Evolutionary conservation across 495 filamentous ascomycete genomes (phyloP).

Genomic region (Aspergillus hancockii): DNA sequence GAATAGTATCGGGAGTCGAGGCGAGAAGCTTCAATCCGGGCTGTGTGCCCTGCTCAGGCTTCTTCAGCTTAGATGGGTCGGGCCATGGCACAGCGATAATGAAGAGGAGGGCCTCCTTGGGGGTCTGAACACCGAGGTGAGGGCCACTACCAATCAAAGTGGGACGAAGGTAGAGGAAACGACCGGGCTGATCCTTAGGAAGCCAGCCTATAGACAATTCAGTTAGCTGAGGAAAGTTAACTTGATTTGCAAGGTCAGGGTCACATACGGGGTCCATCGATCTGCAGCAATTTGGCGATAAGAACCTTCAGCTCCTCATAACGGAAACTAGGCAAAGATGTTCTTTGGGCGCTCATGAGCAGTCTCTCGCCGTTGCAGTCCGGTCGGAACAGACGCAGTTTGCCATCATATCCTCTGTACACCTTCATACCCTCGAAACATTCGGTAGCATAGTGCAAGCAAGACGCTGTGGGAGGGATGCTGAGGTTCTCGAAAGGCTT

Average conservation of each 20-base stretch:
- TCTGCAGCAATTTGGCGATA: constrained; percentile 64
- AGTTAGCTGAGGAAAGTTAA: constrained; percentile 9
- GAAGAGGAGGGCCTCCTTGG: constrained; percentile 81
- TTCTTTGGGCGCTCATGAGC: constrained; percentile 66
- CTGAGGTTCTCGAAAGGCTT: constrained; percentile 77
- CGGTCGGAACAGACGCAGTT: constrained; percentile 81
- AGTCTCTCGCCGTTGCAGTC: constrained; percentile 76
- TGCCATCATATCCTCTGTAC: constrained; percentile 27
- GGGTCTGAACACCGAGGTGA: constrained; percentile 78
- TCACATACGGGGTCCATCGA: constrained; percentile 44
- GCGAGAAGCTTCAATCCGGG: constrained; percentile 77
- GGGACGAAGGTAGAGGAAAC: constrained; percentile 79
- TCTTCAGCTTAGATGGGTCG: constrained; percentile 41
- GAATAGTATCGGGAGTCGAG: constrained; percentile 71
- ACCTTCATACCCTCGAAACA: constrained; percentile 31
- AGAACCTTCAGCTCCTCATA: constrained; percentile 71
- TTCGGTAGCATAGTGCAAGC: constrained; percentile 27
- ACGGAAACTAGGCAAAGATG: constrained; percentile 76
- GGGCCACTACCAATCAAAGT: constrained; percentile 81
- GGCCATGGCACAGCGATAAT: constrained; percentile 79
- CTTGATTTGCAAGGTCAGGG: neutral
- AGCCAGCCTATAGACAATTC: constrained; percentile 63
- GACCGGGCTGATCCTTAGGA: constrained; percentile 58
- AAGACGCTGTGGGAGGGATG: constrained; percentile 80
- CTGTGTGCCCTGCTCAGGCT: constrained; percentile 22